Evolutionary conservation across 129 eudicot genomes (phyloP).

Genomic region (Artemisia annua): DNA sequence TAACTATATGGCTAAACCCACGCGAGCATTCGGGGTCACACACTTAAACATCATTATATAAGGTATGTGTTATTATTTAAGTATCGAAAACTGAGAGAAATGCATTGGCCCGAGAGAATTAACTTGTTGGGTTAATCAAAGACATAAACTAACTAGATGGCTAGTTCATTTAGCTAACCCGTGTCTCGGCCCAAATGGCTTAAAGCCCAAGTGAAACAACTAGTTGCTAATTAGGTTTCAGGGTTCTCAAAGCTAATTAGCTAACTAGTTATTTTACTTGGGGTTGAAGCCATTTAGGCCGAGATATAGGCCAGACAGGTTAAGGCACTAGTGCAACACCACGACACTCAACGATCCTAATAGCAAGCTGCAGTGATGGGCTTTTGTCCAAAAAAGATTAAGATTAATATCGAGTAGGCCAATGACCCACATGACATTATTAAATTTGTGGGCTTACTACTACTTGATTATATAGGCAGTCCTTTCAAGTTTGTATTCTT

Average conservation of each 20-base stretch:
- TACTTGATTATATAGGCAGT: neutral
- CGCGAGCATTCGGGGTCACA: too few relatives aligned
- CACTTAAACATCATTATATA: too few relatives aligned
- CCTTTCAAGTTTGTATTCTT: constrained; percentile 2
- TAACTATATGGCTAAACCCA: too few relatives aligned
- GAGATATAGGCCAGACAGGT: constrained; percentile 13
- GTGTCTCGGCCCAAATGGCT: too few relatives aligned
- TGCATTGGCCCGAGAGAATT: too few relatives aligned
- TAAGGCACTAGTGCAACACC: constrained; percentile 24
- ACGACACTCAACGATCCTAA: constrained; percentile 8
- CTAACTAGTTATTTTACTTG: neutral
- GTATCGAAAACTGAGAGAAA: too few relatives aligned
- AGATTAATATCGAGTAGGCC: constrained; percentile 30
- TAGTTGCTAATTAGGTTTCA: neutral
- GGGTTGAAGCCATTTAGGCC: too few relatives aligned
- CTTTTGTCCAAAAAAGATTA: constrained; percentile 19
- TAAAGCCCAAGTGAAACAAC: neutral
- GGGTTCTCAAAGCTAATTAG: neutral
- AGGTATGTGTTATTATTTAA: too few relatives aligned
- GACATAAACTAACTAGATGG: too few relatives aligned
- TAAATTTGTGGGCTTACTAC: constrained; percentile 3
- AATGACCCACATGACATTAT: constrained; percentile 30
- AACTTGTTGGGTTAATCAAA: too few relatives aligned
- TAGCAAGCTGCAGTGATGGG: constrained; percentile 20
- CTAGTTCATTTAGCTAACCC: too few relatives aligned